Base-by-base conservation (phyloP, 2,329 filamentous ascomycete species). In the Graphium sp. region DNA sequence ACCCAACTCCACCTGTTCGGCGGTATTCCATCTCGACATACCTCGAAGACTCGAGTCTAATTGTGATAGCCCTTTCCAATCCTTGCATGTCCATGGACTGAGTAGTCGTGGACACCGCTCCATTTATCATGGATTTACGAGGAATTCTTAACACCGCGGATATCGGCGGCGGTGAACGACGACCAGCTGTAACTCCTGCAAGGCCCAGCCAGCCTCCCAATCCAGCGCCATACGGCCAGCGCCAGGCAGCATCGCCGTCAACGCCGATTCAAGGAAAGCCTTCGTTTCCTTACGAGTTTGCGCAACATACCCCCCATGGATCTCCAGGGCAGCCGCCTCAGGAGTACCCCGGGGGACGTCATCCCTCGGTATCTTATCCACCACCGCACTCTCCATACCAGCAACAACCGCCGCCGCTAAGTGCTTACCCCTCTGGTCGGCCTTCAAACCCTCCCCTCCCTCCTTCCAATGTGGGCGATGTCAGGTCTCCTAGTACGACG, bases 61-160 rank as follows among this genome's bases (percentile, higher is more conserved):
- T n/a, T n/a, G n/a, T n/a, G n/a, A n/a, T n/a, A n/a, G n/a, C n/a
- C n/a, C n/a, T n/a, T n/a, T n/a, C n/a, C n/a, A n/a, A n/a, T n/a
- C n/a, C n/a, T n/a, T n/a, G n/a, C n/a, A n/a, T n/a, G n/a, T n/a
- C n/a, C n/a, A n/a, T n/a, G n/a, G n/a, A n/a, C n/a, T n/a, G n/a
- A n/a, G n/a, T n/a, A n/a, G n/a, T n/a, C n/a, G n/a, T n/a, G n/a
- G n/a, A n/a, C n/a, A n/a, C n/a, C n/a, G n/a, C n/a, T n/a, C n/a
- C n/a, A n/a, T n/a, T 31, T 35, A 43, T 32, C 31, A 60, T 69
- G 64, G 62, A 68, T 52, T 54, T 69, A 32, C 49, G 54, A 36
- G 58, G 56, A 11, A 62, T 73, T 40, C 48, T 72, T 26, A 72
- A 70, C 45, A 52, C 56, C 14, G 55, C 60, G 20, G 65, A 64